These are phyloP conservation scores for Vanrija humicola DNA, from an alignment of 1,284 basidiomycete genomes.

Conservation along the genomic window DNA sequence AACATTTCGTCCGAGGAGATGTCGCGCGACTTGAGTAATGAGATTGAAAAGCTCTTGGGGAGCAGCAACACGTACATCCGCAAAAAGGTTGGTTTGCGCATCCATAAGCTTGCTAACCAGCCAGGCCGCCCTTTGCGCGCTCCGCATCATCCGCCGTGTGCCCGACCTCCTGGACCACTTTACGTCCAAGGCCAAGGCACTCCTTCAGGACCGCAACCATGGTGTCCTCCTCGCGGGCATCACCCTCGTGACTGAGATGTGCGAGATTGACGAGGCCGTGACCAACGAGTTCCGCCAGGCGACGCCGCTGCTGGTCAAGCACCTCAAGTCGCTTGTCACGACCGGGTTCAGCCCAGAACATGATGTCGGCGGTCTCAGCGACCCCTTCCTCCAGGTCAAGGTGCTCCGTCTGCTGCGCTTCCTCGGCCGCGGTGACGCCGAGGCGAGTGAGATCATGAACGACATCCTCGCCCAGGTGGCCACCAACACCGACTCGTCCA, in stretches of 20 bases:
- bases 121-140: constrained; percentile 92
- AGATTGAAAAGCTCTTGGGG: constrained; percentile 95
- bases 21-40: constrained; percentile 92
- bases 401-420: constrained; percentile 88
- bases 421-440: constrained; percentile 77
- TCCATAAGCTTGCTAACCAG: background rate
- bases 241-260: constrained; percentile 94
- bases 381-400: constrained; percentile 98
- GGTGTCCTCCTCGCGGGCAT: constrained; percentile 91
- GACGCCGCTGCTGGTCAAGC: constrained; percentile 88
- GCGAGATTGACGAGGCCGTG: constrained; percentile 67
- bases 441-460: constrained; percentile 95
- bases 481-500: constrained; percentile 95
- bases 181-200: constrained; percentile 76
- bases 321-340: constrained; percentile 90
- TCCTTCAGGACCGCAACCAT: constrained; percentile 94
- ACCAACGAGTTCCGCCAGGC: constrained; percentile 89
- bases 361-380: constrained; percentile 98
- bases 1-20: constrained; percentile 99
- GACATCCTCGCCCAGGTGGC: constrained; percentile 97
- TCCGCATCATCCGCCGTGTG: constrained; percentile 92
- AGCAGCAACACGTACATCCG: constrained; percentile 98
- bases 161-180: constrained; percentile 97
- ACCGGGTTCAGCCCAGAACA: constrained; percentile 99
- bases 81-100: constrained; percentile 69